phyloP scores from a whole-genome alignment of 1,284 basidiomycete genomes.

The Heterobasidion occidentale region DNA sequence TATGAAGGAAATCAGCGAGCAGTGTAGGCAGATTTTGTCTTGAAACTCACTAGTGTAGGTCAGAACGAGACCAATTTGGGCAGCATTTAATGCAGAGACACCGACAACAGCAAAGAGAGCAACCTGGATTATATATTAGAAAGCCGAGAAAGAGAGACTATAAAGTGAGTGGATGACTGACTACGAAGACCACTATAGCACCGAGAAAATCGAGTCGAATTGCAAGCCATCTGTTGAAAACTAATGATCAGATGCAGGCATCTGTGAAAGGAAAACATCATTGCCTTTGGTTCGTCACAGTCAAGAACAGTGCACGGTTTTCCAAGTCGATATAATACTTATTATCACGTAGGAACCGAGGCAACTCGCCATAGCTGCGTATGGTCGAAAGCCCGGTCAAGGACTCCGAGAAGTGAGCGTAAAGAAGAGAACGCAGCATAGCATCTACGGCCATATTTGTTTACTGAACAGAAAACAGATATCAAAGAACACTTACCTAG shows the following conservation, averaged over 20 bases:
- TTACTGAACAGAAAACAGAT: neutral
- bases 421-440: slow-evolving; percentile 58
- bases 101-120: slow-evolving; percentile 44
- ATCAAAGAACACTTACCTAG: slow-evolving; percentile 28
- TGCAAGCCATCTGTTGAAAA: slow-evolving; percentile 73
- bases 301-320: slow-evolving; percentile 65
- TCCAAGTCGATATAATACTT: slow-evolving; percentile 77
- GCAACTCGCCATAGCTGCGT: slow-evolving; percentile 71
- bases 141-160: neutral
- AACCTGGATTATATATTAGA: slow-evolving; percentile 26
- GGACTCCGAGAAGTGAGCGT: slow-evolving; percentile 87
- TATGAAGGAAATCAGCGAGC: neutral
- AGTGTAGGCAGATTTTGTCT: neutral
- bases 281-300: slow-evolving; percentile 22
- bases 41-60: slow-evolving; percentile 44
- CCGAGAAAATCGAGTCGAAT: slow-evolving; percentile 85
- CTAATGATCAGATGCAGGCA: neutral
- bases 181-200: slow-evolving; percentile 69
- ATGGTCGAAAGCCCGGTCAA: slow-evolving; percentile 81
- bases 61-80: slow-evolving; percentile 67
- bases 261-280: neutral
- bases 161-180: slow-evolving; percentile 37
- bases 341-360: slow-evolving; percentile 72
- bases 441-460: slow-evolving; percentile 33
- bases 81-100: slow-evolving; percentile 49